A percentile compares a stretch with the other conserved stretches of the same genome.
Conservation (phyloP, 1,139 yeast species). For the Saccharomyces hybrid region DNA sequence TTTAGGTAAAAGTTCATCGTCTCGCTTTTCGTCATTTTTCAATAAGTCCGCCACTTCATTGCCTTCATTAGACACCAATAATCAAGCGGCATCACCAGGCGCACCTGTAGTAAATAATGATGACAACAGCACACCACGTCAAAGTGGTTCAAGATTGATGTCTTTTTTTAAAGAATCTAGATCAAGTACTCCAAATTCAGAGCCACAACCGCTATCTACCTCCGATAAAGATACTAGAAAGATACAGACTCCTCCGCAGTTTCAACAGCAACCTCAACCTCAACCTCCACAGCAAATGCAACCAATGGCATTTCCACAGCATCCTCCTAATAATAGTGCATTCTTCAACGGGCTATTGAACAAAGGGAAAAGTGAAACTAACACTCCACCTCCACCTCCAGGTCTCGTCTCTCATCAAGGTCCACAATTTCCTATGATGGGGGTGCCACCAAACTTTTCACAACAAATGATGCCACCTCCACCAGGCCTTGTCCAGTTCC, state of each 20-base stretch:
- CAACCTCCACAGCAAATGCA: slow-evolving; percentile 2
- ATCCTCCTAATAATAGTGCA: slow-evolving; percentile 19
- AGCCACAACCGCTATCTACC: slow-evolving; percentile 7
- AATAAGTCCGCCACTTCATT: slow-evolving; percentile 16
- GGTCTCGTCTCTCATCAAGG: slow-evolving; percentile 10
- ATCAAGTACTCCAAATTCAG: slow-evolving; percentile 4
- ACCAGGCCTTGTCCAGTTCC: slow-evolving; percentile 6
- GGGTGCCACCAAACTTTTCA: slow-evolving; percentile 8
- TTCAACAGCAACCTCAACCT: slow-evolving; percentile 9
- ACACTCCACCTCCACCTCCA: slow-evolving; percentile 9
- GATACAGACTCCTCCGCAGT: slow-evolving; percentile 8
- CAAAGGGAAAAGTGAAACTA: slow-evolving; percentile 17
- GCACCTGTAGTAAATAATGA: slow-evolving; percentile 3
- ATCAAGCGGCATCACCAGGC: slow-evolving; percentile 7
- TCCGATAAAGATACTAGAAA: slow-evolving; percentile 3
- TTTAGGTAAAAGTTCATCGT: slow-evolving; percentile 19
- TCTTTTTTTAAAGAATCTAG: slow-evolving; percentile 23
- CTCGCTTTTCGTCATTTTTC: slow-evolving; percentile 32
- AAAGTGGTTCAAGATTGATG: slow-evolving; percentile 27
- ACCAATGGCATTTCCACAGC: slow-evolving; percentile 5
- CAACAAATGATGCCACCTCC: slow-evolving; percentile 23
- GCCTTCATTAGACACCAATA: slow-evolving; percentile 5
- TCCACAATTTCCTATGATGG: slow-evolving; percentile 6
- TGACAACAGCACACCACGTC: slow-evolving; percentile 4
- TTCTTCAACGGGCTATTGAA: slow-evolving; percentile 29